A percentile compares a stretch with the other conserved stretches of the same genome.
Evolutionary conservation across 257 asterid genomes (phyloP).

Genomic region (Penstemon barbatus): DNA sequence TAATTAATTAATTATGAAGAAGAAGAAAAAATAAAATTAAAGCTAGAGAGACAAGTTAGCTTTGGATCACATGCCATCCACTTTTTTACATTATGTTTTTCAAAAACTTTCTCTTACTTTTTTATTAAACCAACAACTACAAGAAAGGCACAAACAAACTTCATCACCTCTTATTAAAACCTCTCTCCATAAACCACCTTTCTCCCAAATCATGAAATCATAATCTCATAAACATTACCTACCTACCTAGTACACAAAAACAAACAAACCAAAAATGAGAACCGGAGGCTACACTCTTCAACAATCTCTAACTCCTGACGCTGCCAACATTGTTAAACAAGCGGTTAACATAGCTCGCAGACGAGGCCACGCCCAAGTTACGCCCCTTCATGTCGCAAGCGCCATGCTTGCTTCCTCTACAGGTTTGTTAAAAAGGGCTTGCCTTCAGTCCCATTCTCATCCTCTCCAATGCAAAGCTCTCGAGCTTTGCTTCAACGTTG

Average conservation of each 20-base stretch:
- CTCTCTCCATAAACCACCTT: slow-evolving; percentile 21
- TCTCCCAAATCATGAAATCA: background rate
- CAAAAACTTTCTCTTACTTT: slow-evolving; percentile 43
- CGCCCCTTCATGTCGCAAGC: slow-evolving; percentile 92
- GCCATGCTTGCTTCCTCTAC: slow-evolving; percentile 71
- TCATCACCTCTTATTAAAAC: slow-evolving; percentile 39
- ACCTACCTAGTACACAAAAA: background rate
- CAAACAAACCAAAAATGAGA: slow-evolving; percentile 48
- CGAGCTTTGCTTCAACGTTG: slow-evolving; percentile 94
- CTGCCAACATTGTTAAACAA: slow-evolving; percentile 73
- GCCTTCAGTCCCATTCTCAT: slow-evolving; percentile 84
- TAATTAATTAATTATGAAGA: slow-evolving; percentile 15
- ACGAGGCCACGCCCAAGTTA: slow-evolving; percentile 93
- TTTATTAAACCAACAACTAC: slow-evolving; percentile 56
- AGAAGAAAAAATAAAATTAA: background rate
- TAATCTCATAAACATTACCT: background rate
- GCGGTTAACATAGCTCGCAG: slow-evolving; percentile 72
- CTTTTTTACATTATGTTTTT: slow-evolving; percentile 46
- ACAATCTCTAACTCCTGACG: slow-evolving; percentile 77
- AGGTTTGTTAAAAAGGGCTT: slow-evolving; percentile 64
- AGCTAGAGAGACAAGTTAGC: slow-evolving; percentile 73
- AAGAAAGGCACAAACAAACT: slow-evolving; percentile 79
- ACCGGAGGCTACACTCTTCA: slow-evolving; percentile 87
- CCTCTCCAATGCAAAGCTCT: slow-evolving; percentile 97
- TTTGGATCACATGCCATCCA: slow-evolving; percentile 91